phyloP scores from a whole-genome alignment of 2,329 filamentous ascomycete species.

The Dactylella cylindrospora region DNA sequence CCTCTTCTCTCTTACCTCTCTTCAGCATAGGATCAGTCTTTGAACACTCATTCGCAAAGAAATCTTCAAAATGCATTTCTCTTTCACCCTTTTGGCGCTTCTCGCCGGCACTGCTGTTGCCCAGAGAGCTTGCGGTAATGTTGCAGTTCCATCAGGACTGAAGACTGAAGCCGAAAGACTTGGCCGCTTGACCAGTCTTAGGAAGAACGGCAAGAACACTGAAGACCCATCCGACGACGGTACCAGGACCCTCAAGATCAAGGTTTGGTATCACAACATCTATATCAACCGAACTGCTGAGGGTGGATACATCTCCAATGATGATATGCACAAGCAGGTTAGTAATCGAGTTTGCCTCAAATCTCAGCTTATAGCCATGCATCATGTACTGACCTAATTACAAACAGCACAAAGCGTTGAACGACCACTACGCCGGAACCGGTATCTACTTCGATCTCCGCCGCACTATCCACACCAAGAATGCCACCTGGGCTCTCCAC shows the following conservation, averaged over 20 bases:
- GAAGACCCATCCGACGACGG: not conserved
- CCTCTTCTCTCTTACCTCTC: no score
- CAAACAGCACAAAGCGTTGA: constrained; percentile 9
- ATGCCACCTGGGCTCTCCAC: constrained; percentile 13
- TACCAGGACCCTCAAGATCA: constrained; percentile 9
- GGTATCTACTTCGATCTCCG: constrained; percentile 24
- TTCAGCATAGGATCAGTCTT: no score
- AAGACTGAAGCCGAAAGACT: constrained; percentile 6
- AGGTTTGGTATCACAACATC: constrained; percentile 21
- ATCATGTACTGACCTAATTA: not conserved
- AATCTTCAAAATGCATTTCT: constrained; percentile 13
- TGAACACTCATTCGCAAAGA: no score
- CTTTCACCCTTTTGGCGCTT: not conserved
- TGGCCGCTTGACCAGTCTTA: not conserved
- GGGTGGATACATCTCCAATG: constrained; percentile 15
- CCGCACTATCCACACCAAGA: constrained; percentile 10
- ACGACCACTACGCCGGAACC: constrained; percentile 15
- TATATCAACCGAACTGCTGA: constrained; percentile 19
- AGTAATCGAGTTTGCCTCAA: not conserved
- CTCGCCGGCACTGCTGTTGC: not conserved
- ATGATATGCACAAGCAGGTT: constrained; percentile 22
- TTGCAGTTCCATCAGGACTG: constrained; percentile 8
- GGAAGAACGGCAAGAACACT: not conserved
- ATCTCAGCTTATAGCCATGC: not conserved
- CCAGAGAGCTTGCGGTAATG: constrained; percentile 10